These are phyloP conservation scores for Fusarium acutatum DNA, from an alignment of 2,329 filamentous ascomycete genomes.

Conservation along the genomic window DNA sequence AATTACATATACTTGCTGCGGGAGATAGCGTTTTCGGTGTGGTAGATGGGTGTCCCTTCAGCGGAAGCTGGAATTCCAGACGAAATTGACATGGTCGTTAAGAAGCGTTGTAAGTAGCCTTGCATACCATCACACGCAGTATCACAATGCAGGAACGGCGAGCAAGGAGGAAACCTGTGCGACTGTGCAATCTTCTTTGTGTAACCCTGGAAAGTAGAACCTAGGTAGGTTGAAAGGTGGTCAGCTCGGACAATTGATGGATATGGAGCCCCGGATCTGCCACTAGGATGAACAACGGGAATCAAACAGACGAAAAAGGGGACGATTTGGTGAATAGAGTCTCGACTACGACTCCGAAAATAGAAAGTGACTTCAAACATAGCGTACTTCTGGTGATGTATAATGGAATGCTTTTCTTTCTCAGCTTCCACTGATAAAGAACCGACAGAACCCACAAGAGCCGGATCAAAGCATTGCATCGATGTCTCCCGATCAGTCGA, in stretches of 20 bases:
- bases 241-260: constrained; percentile 32
- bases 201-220: not conserved
- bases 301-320: constrained; percentile 2
- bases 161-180: constrained; percentile 16
- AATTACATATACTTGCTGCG: not conserved
- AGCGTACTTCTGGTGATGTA: not conserved
- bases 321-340: not conserved
- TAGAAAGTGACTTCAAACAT: not conserved
- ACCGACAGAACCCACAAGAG: constrained; percentile 4
- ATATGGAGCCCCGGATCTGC: constrained; percentile 39
- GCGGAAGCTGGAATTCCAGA: not conserved
- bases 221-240: constrained; percentile 8
- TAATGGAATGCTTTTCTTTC: constrained; percentile 8
- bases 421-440: constrained; percentile 13
- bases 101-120: not conserved
- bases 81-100: not conserved
- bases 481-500: constrained; percentile 15
- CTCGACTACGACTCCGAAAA: not conserved
- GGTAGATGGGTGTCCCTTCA: constrained; percentile 8
- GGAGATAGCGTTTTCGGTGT: constrained; percentile 1
- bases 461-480: constrained; percentile 14
- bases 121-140: not conserved
- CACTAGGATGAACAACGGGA: constrained; percentile 14
- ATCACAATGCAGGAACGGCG: constrained; percentile 22
- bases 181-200: constrained; percentile 11